Evolutionary conservation across 495 filamentous ascomycete species (phyloP).

Genomic region (Penicillium simplicissimum): DNA sequence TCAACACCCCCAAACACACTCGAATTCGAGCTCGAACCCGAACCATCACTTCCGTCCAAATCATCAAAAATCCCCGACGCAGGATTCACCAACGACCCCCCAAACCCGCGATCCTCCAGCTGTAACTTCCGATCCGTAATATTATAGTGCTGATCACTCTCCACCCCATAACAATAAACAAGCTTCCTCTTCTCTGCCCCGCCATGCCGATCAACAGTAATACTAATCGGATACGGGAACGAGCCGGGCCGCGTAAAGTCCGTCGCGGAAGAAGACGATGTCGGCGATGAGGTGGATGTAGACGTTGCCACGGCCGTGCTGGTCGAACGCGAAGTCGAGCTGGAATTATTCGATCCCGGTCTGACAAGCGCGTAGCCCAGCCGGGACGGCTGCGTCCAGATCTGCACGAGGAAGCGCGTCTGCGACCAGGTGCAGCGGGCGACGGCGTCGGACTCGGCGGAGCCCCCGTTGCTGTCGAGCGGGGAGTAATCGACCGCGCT

Average conservation of each 20-base stretch:
- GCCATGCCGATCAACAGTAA: conserved; percentile 81
- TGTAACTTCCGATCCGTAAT: conserved; percentile 53
- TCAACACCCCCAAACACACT: conserved; percentile 60
- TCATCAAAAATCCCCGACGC: conserved; percentile 48
- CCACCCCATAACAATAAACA: conserved; percentile 68
- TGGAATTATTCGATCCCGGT: conserved; percentile 8
- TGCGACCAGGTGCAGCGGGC: conserved; percentile 77
- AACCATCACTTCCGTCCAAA: conserved; percentile 24
- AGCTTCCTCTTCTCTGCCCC: conserved; percentile 62
- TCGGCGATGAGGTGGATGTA: conserved; percentile 4
- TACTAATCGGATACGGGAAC: conserved; percentile 83
- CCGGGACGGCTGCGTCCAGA: conserved; percentile 68
- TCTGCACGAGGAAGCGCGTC: conserved; percentile 84
- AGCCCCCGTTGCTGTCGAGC: conserved; percentile 66
- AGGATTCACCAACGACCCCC: conserved; percentile 62
- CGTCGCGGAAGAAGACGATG: conserved; percentile 48
- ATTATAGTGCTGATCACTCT: conserved; percentile 51
- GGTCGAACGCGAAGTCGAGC: background rate
- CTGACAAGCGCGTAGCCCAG: conserved; percentile 48
- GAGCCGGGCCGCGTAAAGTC: conserved; percentile 64
- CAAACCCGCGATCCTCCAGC: conserved; percentile 58
- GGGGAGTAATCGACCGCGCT: conserved; percentile 35
- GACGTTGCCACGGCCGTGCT: conserved; percentile 21
- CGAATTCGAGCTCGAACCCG: conserved; percentile 24
- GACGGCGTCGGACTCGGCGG: conserved; percentile 56